phyloP scores from a whole-genome alignment of 1,284 basidiomycete genomes.

The Peniophora sp. region DNA sequence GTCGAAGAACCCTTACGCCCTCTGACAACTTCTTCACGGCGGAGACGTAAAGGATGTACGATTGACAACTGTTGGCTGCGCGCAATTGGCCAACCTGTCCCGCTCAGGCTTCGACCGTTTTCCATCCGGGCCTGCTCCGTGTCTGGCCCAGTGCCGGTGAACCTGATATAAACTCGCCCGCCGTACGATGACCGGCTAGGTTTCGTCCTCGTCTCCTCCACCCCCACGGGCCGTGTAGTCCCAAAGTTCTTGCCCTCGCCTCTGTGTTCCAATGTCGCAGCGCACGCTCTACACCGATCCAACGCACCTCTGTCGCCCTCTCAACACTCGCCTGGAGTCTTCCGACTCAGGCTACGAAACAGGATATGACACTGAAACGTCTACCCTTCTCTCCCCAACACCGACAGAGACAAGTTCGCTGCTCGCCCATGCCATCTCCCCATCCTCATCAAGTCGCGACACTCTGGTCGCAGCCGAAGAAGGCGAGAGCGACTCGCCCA shows the following conservation, averaged over 20 bases:
- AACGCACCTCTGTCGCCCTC: background rate
- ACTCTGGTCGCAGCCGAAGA: conserved; percentile 5
- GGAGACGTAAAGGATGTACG: no score
- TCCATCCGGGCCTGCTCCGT: no score
- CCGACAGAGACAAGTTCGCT: background rate
- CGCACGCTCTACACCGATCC: conserved; percentile 1
- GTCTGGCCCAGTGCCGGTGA: no score
- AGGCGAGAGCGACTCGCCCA: conserved; percentile 7
- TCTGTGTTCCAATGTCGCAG: background rate
- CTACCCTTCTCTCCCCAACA: background rate
- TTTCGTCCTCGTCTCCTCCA: background rate
- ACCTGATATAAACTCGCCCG: no score
- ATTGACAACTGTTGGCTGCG: no score
- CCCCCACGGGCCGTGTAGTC: background rate
- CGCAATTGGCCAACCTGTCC: no score
- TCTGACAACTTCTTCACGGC: no score
- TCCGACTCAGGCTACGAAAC: no score
- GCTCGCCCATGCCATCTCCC: conserved; percentile 1
- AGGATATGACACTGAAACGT: background rate
- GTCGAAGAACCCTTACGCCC: no score
- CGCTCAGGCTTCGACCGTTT: no score
- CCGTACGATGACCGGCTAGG: background rate
- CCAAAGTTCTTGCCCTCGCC: background rate
- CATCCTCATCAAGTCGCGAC: conserved; percentile 2
- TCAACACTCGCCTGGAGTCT: no score